These are phyloP conservation scores for Stachybotrys echinatus DNA, from an alignment of 2,329 filamentous ascomycete species.

Conservation along the genomic window DNA sequence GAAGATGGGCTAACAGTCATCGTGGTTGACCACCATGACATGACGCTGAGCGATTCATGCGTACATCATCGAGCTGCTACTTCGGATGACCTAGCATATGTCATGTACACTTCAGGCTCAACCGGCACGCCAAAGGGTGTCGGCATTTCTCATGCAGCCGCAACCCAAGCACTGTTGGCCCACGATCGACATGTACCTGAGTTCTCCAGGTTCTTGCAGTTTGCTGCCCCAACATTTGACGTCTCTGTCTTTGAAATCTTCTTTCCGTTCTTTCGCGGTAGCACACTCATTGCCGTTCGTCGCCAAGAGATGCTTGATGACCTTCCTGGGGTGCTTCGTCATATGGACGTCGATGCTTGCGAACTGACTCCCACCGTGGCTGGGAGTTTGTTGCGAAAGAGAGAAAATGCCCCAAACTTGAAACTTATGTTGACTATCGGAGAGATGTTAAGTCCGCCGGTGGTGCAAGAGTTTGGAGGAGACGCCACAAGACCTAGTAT, in stretches of 20 bases:
- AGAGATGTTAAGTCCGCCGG: conserved; percentile 78
- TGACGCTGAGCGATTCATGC: background rate
- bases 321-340: conserved; percentile 60
- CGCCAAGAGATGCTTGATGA: conserved; percentile 69
- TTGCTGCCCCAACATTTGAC: conserved; percentile 88
- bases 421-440: conserved; percentile 79
- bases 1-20: conserved; percentile 27
- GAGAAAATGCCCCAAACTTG: conserved; percentile 61
- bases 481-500: conserved; percentile 49
- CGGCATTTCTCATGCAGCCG: conserved; percentile 71
- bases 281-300: conserved; percentile 67
- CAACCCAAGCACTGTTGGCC: conserved; percentile 74
- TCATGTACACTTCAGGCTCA: conserved; percentile 91
- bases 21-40: conserved; percentile 24
- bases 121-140: conserved; percentile 89
- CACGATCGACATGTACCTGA: conserved; percentile 72
- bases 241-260: conserved; percentile 95
- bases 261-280: conserved; percentile 72
- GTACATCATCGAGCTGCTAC: conserved; percentile 10
- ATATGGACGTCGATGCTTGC: conserved; percentile 70
- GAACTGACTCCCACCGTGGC: conserved; percentile 88
- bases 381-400: conserved; percentile 65
- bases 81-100: conserved; percentile 62
- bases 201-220: conserved; percentile 81
- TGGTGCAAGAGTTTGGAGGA: conserved; percentile 76